Percentiles rank a stretch among this genome's conserved stretches.
These are phyloP conservation scores for Tremellales sp. DNA, from an alignment of 1,284 basidiomycete species.

Conservation along the genomic window DNA sequence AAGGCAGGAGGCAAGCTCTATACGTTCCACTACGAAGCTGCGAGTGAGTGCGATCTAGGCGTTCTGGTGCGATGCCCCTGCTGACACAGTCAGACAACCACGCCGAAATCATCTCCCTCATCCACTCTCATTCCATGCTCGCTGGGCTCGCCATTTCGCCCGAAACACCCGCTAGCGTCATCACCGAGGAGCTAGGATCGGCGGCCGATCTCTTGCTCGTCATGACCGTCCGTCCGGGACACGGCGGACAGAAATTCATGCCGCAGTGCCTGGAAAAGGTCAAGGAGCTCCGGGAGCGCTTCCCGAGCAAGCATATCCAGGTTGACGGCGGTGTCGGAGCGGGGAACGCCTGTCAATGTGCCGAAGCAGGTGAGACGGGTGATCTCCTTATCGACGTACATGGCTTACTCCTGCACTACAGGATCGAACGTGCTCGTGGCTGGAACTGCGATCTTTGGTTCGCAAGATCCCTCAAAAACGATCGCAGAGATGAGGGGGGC, in stretches of 20 bases:
- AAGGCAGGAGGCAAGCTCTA: conserved; percentile 92
- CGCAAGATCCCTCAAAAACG: conserved; percentile 71
- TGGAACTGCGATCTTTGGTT: conserved; percentile 90
- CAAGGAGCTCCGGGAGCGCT: conserved; percentile 82
- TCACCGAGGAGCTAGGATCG: conserved; percentile 74
- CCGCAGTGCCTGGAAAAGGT: conserved; percentile 78
- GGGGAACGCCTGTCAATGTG: conserved; percentile 83
- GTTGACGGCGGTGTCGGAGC: conserved; percentile 97
- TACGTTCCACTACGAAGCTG: conserved; percentile 97
- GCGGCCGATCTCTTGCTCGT: conserved; percentile 90
- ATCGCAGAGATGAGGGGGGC: conserved; percentile 68
- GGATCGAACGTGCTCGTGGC: conserved; percentile 98
- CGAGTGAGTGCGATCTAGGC: conserved; percentile 56
- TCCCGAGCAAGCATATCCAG: conserved; percentile 84
- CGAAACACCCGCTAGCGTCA: conserved; percentile 76
- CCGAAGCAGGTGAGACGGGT: conserved; percentile 69
- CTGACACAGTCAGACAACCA: background rate
- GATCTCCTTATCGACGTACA: conserved; percentile 1
- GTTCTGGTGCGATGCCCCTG: background rate
- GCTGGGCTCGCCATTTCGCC: conserved; percentile 93
- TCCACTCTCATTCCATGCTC: conserved; percentile 68
- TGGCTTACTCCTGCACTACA: conserved; percentile 37
- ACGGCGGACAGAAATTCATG: conserved; percentile 95
- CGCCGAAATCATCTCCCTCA: conserved; percentile 67
- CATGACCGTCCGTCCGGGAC: conserved; percentile 93